Evolutionary conservation across 2,329 filamentous ascomycete genomes (phyloP), one percentile per base, ranked within the genome.

Genomic region (Graphilbum fragrans): DNA sequence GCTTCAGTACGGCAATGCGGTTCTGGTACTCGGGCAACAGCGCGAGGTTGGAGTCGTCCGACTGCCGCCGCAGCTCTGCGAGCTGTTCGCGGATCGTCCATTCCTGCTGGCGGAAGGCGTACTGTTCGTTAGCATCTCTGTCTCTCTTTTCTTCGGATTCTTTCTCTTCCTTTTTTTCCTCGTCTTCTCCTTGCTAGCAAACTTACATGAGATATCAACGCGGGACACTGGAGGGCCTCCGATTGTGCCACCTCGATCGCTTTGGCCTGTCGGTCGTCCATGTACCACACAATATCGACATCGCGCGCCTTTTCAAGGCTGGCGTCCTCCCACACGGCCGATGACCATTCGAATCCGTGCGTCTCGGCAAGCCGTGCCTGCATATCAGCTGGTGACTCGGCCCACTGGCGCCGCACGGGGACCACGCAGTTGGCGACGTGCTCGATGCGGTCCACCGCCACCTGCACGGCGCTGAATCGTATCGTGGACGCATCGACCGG

Each of bases 11-110:
- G 47, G 82, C 78, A 31, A 96, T 86, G 38, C 92, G 82, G 62
- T 96, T 92, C 56, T 96, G 85, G 56, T 98, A 98, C 61, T 98
- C 92, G 0, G 92, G 92, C 10, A 98, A 74, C 5, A 98, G 74
- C 55, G 95, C 88, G 3, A 98, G 75, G 55, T 96, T 96, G 58
- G 96, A 90, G 58, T 96, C 87, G 1, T 92, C 95, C 63, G 96
- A 86, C 22, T 90, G 71, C 55, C 86, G 82, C 46, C 88, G 86
- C 45, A 98, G 70, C 46, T 88, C 80, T 14, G 80, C 76, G 52
- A 98, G 95, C 52, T 93, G 88, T 58, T 94, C 87, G 58, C 92
- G 86, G 58, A 98, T 86, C 37, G 94, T 72, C 87, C 90, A 96
- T 61, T 95, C 85, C 55, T 95, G 86, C 55, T 98, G 87, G 54